These are phyloP conservation scores for Mariannaea sp. DNA, from an alignment of 2,329 filamentous ascomycete genomes.

Conservation along the genomic window DNA sequence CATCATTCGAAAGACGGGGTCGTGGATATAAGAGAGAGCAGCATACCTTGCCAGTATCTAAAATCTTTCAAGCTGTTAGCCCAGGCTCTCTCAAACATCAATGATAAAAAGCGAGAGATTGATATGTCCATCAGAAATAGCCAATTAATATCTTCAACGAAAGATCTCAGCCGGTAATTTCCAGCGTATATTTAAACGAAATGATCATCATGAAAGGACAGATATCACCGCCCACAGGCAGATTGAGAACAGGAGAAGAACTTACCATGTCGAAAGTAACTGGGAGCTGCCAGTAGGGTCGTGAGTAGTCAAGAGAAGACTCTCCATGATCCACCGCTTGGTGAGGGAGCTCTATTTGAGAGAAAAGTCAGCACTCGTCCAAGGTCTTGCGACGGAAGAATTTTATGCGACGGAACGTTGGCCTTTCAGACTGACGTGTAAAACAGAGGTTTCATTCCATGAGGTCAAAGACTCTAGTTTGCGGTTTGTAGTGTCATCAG, in stretches of 20 bases:
- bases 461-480: slow-evolving; percentile 98
- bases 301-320: slow-evolving; percentile 19
- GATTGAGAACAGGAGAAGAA: slow-evolving; percentile 7
- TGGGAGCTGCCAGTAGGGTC: background rate
- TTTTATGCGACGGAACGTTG: slow-evolving; percentile 28
- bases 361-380: slow-evolving; percentile 36
- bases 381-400: slow-evolving; percentile 13
- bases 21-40: slow-evolving; percentile 15
- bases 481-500: slow-evolving; percentile 85
- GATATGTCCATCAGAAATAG: slow-evolving; percentile 72
- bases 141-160: slow-evolving; percentile 82
- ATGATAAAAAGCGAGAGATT: slow-evolving; percentile 19
- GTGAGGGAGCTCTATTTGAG: slow-evolving; percentile 27
- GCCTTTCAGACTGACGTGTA: slow-evolving; percentile 90
- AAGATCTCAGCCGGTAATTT: slow-evolving; percentile 92
- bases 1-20: slow-evolving; percentile 63
- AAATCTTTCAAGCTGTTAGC: slow-evolving; percentile 42
- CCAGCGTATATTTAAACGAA: slow-evolving; percentile 74
- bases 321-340: slow-evolving; percentile 39
- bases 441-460: slow-evolving; percentile 77
- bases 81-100: slow-evolving; percentile 10
- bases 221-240: too few species aligned
- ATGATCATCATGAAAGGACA: slow-evolving; percentile 61
- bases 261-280: slow-evolving; percentile 40
- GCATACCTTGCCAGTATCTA: slow-evolving; percentile 44